Evolutionary conservation across 2,329 filamentous ascomycete species (phyloP).

Genomic region (Chaetomium strumarium): DNA sequence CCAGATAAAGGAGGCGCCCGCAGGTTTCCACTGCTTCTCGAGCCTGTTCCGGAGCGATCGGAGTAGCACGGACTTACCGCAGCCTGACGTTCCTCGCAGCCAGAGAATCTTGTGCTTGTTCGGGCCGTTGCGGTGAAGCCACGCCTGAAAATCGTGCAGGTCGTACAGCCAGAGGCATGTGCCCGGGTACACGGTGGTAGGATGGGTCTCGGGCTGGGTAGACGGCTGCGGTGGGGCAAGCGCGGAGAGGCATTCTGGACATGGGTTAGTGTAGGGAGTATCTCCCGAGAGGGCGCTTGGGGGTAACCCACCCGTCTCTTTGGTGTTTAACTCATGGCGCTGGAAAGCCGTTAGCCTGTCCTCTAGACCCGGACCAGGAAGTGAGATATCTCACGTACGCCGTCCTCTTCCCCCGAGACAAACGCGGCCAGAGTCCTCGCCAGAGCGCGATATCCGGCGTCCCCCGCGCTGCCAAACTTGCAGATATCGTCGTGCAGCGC

Average conservation of each 20-base stretch:
- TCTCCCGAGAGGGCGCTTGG: neutral
- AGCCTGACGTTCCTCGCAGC: constrained; percentile 29
- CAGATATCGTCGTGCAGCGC: constrained; percentile 38
- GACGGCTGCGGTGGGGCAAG: constrained; percentile 16
- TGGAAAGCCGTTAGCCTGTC: constrained; percentile 8
- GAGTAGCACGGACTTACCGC: constrained; percentile 29
- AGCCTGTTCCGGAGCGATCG: constrained; percentile 26
- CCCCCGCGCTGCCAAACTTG: constrained; percentile 31
- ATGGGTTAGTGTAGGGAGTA: no score
- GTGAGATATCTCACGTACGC: constrained; percentile 17
- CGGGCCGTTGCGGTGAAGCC: constrained; percentile 27
- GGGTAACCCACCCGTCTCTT: constrained; percentile 21
- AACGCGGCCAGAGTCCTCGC: constrained; percentile 19
- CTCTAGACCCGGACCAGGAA: no score
- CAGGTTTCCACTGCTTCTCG: constrained; percentile 26
- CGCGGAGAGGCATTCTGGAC: constrained; percentile 23
- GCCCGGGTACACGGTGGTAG: constrained; percentile 24
- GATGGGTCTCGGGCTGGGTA: constrained; percentile 17
- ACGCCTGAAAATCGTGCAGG: constrained; percentile 28
- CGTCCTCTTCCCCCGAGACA: constrained; percentile 24
- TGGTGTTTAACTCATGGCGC: constrained; percentile 21
- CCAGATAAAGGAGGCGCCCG: constrained; percentile 27
- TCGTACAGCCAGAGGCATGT: constrained; percentile 31
- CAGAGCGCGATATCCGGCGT: constrained; percentile 27
- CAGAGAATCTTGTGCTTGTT: constrained; percentile 29